Conservation (phyloP, 495 filamentous ascomycete genomes). For the Aspergillus homomorphus region DNA sequence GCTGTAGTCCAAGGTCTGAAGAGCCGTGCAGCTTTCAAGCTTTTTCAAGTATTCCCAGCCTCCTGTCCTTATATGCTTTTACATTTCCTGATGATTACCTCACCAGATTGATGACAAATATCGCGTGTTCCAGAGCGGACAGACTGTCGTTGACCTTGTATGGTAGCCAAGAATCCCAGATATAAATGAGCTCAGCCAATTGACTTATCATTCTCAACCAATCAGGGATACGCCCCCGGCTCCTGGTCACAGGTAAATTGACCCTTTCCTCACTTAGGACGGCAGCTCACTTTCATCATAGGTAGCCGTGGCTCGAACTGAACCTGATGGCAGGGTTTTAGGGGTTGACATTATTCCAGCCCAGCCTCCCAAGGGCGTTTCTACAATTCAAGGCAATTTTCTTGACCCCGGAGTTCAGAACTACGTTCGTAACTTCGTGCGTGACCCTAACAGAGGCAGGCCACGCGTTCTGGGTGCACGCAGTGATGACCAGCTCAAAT, state of each 20-base stretch:
- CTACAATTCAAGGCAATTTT: constrained; percentile 92
- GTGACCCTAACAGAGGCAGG: constrained; percentile 59
- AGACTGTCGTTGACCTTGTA: constrained; percentile 88
- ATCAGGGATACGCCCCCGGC: constrained; percentile 87
- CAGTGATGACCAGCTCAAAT: constrained; percentile 5
- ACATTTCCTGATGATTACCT: not conserved
- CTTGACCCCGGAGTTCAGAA: constrained; percentile 64
- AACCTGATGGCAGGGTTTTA: constrained; percentile 72
- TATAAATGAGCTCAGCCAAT: not conserved
- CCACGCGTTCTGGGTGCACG: constrained; percentile 26
- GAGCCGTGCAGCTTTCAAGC: constrained; percentile 89
- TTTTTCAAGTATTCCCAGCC: constrained; percentile 60
- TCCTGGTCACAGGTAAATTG: constrained; percentile 80
- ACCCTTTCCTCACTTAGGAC: not conserved
- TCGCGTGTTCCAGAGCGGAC: constrained; percentile 68
- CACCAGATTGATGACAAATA: constrained; percentile 74
- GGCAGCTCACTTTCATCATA: constrained; percentile 5
- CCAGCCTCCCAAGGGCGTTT: constrained; percentile 82
- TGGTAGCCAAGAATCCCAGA: constrained; percentile 12
- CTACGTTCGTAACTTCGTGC: constrained; percentile 70
- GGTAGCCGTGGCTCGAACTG: constrained; percentile 79
- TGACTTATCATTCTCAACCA: constrained; percentile 2
- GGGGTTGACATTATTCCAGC: constrained; percentile 94
- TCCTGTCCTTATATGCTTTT: not conserved
- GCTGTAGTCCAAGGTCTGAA: constrained; percentile 76